These are phyloP conservation scores for Talaromyces nanjingensis DNA, from an alignment of 495 filamentous ascomycete species.

Conservation along the genomic window DNA sequence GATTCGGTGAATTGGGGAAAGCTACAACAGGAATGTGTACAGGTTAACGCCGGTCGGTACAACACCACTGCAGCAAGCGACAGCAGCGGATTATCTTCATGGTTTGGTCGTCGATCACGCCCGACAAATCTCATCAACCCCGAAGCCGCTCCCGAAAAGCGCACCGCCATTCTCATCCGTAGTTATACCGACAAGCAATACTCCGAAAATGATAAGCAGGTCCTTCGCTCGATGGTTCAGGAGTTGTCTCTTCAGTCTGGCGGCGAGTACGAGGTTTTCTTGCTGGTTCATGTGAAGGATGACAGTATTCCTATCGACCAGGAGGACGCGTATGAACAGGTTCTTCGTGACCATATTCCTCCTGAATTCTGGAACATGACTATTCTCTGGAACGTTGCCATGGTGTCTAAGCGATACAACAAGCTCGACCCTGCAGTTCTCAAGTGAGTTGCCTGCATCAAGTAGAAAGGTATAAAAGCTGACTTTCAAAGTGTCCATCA, in stretches of 20 bases:
- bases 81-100: neutral
- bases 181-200: slow-evolving; percentile 61
- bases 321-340: slow-evolving; percentile 39
- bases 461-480: neutral
- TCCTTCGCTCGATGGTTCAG: slow-evolving; percentile 65
- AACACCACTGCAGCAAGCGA: slow-evolving; percentile 3
- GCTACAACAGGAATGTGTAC: slow-evolving; percentile 57
- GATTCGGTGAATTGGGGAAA: slow-evolving; percentile 61
- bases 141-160: slow-evolving; percentile 13
- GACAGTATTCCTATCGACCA: slow-evolving; percentile 44
- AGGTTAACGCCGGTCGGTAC: slow-evolving; percentile 57
- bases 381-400: slow-evolving; percentile 53
- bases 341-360: slow-evolving; percentile 49
- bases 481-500: slow-evolving; percentile 12
- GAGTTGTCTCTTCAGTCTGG: slow-evolving; percentile 68
- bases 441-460: neutral
- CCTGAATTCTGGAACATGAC: slow-evolving; percentile 60
- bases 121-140: slow-evolving; percentile 10
- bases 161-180: slow-evolving; percentile 66
- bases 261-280: slow-evolving; percentile 68
- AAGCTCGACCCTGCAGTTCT: slow-evolving; percentile 9
- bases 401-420: slow-evolving; percentile 10
- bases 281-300: slow-evolving; percentile 70
- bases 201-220: slow-evolving; percentile 61
- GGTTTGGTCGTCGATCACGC: neutral